Evolutionary conservation across 257 asterid genomes (phyloP).

Genomic region (Prunella vulgaris): DNA sequence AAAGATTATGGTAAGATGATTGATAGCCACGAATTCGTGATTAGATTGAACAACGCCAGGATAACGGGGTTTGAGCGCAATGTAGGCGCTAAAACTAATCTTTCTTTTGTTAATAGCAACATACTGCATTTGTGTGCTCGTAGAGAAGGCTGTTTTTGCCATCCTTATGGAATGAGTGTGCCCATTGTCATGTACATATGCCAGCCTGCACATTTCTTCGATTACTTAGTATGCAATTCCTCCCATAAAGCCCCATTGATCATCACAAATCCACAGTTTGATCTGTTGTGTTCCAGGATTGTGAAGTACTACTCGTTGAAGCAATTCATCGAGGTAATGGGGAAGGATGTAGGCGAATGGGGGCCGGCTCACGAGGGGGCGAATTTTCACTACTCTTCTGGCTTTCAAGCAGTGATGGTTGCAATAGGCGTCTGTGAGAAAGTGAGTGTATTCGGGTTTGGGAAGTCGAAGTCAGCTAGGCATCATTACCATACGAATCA

Average conservation of each 20-base stretch:
- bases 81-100: conserved; percentile 69
- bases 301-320: conserved; percentile 81
- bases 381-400: conserved; percentile 89
- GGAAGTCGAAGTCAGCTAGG: conserved; percentile 58
- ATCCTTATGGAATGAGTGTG: conserved; percentile 73
- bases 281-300: conserved; percentile 63
- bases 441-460: conserved; percentile 84
- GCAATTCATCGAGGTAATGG: conserved; percentile 42
- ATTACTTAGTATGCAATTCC: conserved; percentile 70
- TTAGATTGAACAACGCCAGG: conserved; percentile 82
- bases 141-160: conserved; percentile 80
- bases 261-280: conserved; percentile 71
- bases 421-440: conserved; percentile 82
- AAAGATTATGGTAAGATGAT: conserved; percentile 48
- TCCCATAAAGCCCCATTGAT: conserved; percentile 66
- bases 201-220: conserved; percentile 88
- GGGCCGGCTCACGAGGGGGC: conserved; percentile 59
- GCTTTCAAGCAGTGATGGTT: conserved; percentile 89
- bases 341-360: conserved; percentile 64
- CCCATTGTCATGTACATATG: conserved; percentile 77
- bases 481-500: conserved; percentile 95
- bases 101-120: conserved; percentile 89
- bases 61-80: conserved; percentile 46
- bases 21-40: conserved; percentile 73
- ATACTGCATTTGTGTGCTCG: conserved; percentile 75